phyloP scores from a whole-genome alignment of 371 early-diverging fungal species.

The Cokeromyces recurvatus region DNA sequence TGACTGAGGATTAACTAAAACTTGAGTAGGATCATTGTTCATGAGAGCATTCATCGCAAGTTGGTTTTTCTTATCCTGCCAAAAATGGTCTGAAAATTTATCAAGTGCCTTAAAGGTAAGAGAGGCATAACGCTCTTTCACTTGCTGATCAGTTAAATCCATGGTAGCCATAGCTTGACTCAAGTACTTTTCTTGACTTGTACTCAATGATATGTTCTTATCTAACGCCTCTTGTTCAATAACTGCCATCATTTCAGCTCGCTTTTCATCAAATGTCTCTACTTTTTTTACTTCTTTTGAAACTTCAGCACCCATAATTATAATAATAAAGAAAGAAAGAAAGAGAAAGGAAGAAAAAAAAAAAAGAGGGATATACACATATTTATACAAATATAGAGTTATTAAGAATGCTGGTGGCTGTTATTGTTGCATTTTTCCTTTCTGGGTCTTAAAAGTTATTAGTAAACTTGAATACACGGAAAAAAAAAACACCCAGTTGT shows the following conservation, averaged over 20 bases:
- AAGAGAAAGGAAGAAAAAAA: no score
- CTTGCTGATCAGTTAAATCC: background rate
- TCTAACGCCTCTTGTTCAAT: slow-evolving; percentile 3
- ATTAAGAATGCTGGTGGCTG: no score
- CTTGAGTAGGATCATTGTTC: slow-evolving; percentile 50
- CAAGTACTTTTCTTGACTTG: background rate
- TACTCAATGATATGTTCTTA: no score
- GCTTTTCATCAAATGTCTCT: slow-evolving; percentile 14
- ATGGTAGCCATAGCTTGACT: slow-evolving; percentile 4
- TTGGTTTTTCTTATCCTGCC: slow-evolving; percentile 60
- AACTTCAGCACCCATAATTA: slow-evolving; percentile 11
- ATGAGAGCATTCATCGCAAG: slow-evolving; percentile 65
- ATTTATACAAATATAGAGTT: no score
- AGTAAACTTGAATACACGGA: no score
- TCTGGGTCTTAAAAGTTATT: no score
- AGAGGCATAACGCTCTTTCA: slow-evolving; percentile 12
- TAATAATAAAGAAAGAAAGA: no score
- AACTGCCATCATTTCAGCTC: slow-evolving; percentile 11
- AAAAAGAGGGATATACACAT: no score
- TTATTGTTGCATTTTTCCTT: no score
- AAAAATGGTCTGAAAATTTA: slow-evolving; percentile 44
- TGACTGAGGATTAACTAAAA: slow-evolving; percentile 53
- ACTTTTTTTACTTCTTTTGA: slow-evolving; percentile 4
- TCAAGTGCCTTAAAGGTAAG: slow-evolving; percentile 24
- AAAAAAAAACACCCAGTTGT: no score